Evolutionary conservation across 2,329 filamentous ascomycete species (phyloP).

Genomic region (Cercospora nicotianae): DNA sequence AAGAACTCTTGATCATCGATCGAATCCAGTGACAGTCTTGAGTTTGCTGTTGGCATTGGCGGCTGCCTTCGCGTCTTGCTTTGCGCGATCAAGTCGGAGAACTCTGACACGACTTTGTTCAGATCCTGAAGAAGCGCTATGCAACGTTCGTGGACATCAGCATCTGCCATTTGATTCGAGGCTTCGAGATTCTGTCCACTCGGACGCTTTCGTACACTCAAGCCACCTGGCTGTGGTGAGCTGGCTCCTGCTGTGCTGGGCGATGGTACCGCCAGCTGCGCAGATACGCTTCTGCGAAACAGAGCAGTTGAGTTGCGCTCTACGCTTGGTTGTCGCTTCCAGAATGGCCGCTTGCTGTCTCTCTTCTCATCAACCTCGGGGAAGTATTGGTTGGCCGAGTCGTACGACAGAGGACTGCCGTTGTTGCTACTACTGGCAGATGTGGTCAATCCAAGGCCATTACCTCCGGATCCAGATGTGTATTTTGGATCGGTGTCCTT

Average conservation of each 20-base stretch:
- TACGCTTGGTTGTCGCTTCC: slow-evolving; percentile 79
- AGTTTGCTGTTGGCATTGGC: slow-evolving; percentile 45
- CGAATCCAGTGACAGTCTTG: slow-evolving; percentile 75
- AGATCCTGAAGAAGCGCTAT: slow-evolving; percentile 80
- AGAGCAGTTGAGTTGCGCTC: slow-evolving; percentile 44
- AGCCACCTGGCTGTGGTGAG: slow-evolving; percentile 39
- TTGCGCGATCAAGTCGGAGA: slow-evolving; percentile 71
- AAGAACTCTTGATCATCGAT: slow-evolving; percentile 87
- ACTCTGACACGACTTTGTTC: slow-evolving; percentile 79
- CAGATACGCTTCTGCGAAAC: slow-evolving; percentile 53
- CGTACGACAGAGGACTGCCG: slow-evolving; percentile 40
- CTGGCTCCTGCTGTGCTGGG: slow-evolving; percentile 34
- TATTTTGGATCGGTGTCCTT: slow-evolving; percentile 76
- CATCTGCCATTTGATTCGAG: slow-evolving; percentile 24
- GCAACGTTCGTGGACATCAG: slow-evolving; percentile 75
- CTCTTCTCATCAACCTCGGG: slow-evolving; percentile 34
- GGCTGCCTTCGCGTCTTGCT: slow-evolving; percentile 73
- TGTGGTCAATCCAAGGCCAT: slow-evolving; percentile 36
- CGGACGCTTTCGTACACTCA: slow-evolving; percentile 41
- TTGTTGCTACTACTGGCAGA: slow-evolving; percentile 35
- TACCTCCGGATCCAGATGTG: slow-evolving; percentile 39
- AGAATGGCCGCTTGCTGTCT: slow-evolving; percentile 72
- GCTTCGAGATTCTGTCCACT: slow-evolving; percentile 27
- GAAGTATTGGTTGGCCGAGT: slow-evolving; percentile 49
- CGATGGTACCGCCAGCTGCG: slow-evolving; percentile 54